phyloP scores from a whole-genome alignment of 2,329 filamentous ascomycete species.

The Exophiala xenobiotica region DNA sequence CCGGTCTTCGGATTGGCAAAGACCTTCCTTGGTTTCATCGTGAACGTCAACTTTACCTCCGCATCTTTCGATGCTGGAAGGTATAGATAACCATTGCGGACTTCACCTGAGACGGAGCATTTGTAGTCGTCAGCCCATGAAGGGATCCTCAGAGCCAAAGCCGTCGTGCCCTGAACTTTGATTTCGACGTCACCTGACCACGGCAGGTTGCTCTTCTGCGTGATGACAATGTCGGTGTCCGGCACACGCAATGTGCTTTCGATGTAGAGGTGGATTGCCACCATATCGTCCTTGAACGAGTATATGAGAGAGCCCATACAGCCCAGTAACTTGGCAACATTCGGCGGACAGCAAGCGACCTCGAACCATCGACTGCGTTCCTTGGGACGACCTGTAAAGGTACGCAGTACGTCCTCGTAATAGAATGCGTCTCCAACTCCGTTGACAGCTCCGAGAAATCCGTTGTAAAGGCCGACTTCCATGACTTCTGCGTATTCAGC shows the following conservation, averaged over 20 bases:
- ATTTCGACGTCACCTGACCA: slow-evolving; percentile 45
- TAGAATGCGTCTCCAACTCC: slow-evolving; percentile 57
- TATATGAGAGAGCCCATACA: slow-evolving; percentile 58
- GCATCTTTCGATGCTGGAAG: slow-evolving; percentile 47
- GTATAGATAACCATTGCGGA: not conserved
- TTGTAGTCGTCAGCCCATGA: not conserved
- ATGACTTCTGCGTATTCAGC: slow-evolving; percentile 57
- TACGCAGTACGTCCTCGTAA: slow-evolving; percentile 58
- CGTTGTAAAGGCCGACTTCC: slow-evolving; percentile 61
- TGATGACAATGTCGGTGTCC: slow-evolving; percentile 42
- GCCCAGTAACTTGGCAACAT: slow-evolving; percentile 57
- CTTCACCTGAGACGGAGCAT: not conserved
- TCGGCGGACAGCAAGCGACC: slow-evolving; percentile 60
- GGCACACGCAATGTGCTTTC: slow-evolving; percentile 46
- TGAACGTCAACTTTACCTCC: slow-evolving; percentile 29
- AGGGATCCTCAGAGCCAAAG: slow-evolving; percentile 53
- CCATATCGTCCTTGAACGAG: slow-evolving; percentile 39
- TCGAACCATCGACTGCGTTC: slow-evolving; percentile 60
- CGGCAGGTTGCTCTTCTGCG: slow-evolving; percentile 56
- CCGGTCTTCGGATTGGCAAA: not conserved
- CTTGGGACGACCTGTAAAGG: slow-evolving; percentile 52
- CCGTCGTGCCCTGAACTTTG: slow-evolving; percentile 34
- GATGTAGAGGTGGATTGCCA: slow-evolving; percentile 58
- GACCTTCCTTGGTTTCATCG: not conserved
- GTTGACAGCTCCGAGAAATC: slow-evolving; percentile 57